Evolutionary conservation across 23 red algal genomes (phyloP).

Genomic region (Gracilaria caudata): DNA sequence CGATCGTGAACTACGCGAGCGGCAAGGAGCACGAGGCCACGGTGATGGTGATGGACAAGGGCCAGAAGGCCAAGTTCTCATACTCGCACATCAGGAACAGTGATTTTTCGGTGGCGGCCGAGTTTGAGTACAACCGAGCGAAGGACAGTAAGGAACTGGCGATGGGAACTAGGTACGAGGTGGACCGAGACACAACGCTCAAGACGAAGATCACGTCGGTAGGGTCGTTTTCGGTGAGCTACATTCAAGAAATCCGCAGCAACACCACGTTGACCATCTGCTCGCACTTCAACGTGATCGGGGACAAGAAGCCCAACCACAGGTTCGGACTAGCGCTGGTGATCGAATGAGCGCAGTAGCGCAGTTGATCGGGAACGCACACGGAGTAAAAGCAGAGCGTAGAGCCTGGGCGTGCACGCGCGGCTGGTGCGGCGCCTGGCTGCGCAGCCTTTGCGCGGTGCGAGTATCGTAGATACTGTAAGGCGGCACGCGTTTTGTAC

Average conservation of each 20-base stretch:
- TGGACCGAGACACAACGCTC: conserved; percentile 66
- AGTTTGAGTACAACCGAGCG: conserved; percentile 63
- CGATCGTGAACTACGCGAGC: conserved; percentile 68
- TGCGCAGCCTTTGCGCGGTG: no score
- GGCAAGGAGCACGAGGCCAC: conserved; percentile 82
- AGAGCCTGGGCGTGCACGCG: no score
- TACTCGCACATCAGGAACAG: conserved; percentile 72
- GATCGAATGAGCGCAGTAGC: conserved; percentile 53
- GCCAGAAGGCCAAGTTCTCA: conserved; percentile 66
- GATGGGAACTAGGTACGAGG: conserved; percentile 78
- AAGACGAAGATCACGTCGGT: conserved; percentile 83
- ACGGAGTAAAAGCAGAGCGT: neutral
- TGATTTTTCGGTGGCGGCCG: conserved; percentile 84
- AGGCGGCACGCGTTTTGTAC: no score
- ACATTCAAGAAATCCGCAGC: conserved; percentile 73
- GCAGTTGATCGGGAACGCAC: neutral
- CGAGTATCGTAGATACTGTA: no score
- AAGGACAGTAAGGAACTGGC: conserved; percentile 67
- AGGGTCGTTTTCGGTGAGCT: conserved; percentile 74
- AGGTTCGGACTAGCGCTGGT: conserved; percentile 82
- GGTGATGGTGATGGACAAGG: conserved; percentile 56
- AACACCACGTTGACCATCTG: conserved; percentile 76
- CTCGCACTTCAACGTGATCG: conserved; percentile 66
- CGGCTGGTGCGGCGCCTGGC: no score
- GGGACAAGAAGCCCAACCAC: conserved; percentile 61